Conservation (phyloP, 495 filamentous ascomycete genomes). For the Aspergillus nidulans region DNA sequence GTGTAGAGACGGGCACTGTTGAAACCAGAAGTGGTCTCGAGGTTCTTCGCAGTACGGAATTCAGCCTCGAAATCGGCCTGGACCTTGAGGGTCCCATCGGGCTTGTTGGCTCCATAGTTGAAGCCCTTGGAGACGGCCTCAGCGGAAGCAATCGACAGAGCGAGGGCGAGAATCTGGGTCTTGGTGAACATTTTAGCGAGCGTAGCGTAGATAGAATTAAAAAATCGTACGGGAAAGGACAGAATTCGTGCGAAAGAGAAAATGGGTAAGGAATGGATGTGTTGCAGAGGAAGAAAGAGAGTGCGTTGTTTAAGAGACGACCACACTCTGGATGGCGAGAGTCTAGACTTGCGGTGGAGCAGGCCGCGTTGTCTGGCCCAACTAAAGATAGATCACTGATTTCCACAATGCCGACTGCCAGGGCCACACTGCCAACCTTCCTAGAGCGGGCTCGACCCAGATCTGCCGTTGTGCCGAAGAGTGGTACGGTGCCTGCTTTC, state of each 20-base stretch:
- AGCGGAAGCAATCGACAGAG: conserved; percentile 39
- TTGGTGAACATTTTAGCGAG: conserved; percentile 8
- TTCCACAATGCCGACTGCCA: background rate
- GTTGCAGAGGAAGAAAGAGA: background rate
- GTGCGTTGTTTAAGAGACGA: background rate
- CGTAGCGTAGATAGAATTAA: background rate
- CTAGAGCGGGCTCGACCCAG: background rate
- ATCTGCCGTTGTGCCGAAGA: background rate
- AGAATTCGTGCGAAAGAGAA: background rate
- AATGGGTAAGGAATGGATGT: background rate
- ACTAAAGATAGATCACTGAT: background rate
- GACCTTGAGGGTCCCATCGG: conserved; percentile 55
- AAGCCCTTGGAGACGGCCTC: conserved; percentile 64
- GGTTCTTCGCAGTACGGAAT: conserved; percentile 65
- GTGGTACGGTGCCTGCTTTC: background rate
- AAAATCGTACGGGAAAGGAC: background rate
- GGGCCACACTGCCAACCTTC: background rate
- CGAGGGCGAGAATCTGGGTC: conserved; percentile 38
- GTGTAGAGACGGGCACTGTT: conserved; percentile 66
- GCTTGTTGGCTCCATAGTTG: conserved; percentile 71
- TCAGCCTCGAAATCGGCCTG: conserved; percentile 64
- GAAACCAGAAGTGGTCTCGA: conserved; percentile 69
- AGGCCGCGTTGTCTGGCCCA: background rate
- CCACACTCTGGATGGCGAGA: too few relatives aligned
- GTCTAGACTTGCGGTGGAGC: background rate